Percentiles rank a stretch among this genome's conserved stretches.
These are phyloP conservation scores for Candida dubliniensis DNA, from an alignment of 1,139 yeast genomes.

Conservation along the genomic window DNA sequence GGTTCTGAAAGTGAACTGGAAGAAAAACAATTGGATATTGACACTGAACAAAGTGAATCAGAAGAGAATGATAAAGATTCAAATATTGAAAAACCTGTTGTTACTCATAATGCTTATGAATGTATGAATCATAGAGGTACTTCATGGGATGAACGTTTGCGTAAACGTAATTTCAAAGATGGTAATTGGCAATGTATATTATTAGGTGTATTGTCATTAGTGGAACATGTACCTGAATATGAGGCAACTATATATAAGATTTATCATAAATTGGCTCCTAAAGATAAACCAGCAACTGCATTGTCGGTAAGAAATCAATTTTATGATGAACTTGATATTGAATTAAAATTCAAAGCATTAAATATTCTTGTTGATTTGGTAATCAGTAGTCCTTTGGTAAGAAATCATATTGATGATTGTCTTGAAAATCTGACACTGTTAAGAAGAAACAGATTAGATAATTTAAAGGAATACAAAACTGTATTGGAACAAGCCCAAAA, in stretches of 20 bases:
- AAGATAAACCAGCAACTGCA: slow-evolving; percentile 49
- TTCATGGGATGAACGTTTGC: slow-evolving; percentile 76
- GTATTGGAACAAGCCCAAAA: slow-evolving; percentile 51
- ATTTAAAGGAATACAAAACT: slow-evolving; percentile 58
- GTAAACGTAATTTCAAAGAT: slow-evolving; percentile 72
- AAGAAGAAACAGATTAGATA: slow-evolving; percentile 69
- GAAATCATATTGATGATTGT: slow-evolving; percentile 67
- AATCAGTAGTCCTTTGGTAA: slow-evolving; percentile 56
- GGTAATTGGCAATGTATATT: slow-evolving; percentile 84
- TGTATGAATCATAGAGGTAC: slow-evolving; percentile 61
- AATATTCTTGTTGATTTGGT: slow-evolving; percentile 58
- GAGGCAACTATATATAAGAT: slow-evolving; percentile 45
- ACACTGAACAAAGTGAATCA: slow-evolving; percentile 24
- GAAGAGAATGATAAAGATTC: slow-evolving; percentile 17
- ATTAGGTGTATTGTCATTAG: slow-evolving; percentile 66
- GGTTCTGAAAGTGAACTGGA: slow-evolving; percentile 28
- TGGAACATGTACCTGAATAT: slow-evolving; percentile 60
- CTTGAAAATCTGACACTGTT: slow-evolving; percentile 63
- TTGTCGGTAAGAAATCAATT: slow-evolving; percentile 52
- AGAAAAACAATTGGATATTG: slow-evolving; percentile 25
- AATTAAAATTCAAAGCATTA: slow-evolving; percentile 52
- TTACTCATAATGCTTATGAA: slow-evolving; percentile 52
- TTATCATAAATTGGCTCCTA: slow-evolving; percentile 58
- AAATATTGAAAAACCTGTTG: slow-evolving; percentile 17
- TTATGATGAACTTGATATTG: slow-evolving; percentile 45